These are phyloP conservation scores for Lentinula sp. DNA, from an alignment of 768 basidiomycete genomes.

Conservation along the genomic window DNA sequence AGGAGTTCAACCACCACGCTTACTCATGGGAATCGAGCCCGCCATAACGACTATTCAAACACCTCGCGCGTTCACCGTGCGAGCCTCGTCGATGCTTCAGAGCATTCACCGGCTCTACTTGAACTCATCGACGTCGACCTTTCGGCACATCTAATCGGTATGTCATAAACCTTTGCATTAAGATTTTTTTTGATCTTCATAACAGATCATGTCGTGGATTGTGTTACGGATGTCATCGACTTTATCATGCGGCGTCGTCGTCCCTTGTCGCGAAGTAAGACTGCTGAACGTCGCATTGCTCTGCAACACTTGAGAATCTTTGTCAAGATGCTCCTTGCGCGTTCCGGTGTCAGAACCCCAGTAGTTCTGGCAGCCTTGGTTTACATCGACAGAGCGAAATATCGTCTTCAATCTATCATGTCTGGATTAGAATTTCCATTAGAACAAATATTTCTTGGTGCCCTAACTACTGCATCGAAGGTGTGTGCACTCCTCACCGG, in stretches of 20 bases:
- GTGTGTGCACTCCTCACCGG: conserved; percentile 27
- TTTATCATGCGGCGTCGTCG: conserved; percentile 64
- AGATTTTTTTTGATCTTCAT: conserved; percentile 3
- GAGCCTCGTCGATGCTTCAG: conserved; percentile 55
- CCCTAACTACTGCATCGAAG: conserved; percentile 82
- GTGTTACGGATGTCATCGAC: conserved; percentile 66
- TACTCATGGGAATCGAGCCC: too few relatives aligned
- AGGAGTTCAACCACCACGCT: too few relatives aligned
- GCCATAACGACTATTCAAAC: too few relatives aligned
- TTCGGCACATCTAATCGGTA: conserved; percentile 57
- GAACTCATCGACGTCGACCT: conserved; percentile 64
- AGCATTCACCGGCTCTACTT: conserved; percentile 60
- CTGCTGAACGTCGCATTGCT: conserved; percentile 33
- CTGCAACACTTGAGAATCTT: conserved; percentile 55
- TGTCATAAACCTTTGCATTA: conserved; percentile 19
- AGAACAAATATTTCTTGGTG: conserved; percentile 86
- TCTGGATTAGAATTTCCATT: conserved; percentile 78
- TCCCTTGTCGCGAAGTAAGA: conserved; percentile 35
- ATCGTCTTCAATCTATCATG: conserved; percentile 46
- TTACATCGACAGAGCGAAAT: conserved; percentile 72
- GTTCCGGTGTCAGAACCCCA: conserved; percentile 62
- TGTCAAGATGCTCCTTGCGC: conserved; percentile 58
- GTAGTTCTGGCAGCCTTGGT: conserved; percentile 66
- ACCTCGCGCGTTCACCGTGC: conserved; percentile 32
- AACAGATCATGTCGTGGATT: conserved; percentile 64